A percentile compares a stretch with the other conserved stretches of the same genome.
Evolutionary conservation across 495 filamentous ascomycete species (phyloP).

Genomic region (Xylaria nigripes): DNA sequence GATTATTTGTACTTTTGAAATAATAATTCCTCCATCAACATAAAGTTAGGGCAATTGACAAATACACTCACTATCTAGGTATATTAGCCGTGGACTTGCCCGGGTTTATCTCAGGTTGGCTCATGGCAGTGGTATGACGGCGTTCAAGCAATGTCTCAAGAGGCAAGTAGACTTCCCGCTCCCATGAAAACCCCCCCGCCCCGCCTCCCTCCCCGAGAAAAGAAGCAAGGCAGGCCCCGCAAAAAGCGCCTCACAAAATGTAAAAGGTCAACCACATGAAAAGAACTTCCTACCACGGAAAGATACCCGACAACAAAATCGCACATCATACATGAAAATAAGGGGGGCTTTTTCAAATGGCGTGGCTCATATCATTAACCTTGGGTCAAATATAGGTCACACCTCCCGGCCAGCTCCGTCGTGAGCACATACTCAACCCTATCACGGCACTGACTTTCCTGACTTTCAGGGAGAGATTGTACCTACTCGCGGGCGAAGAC

Average conservation of each 20-base stretch:
- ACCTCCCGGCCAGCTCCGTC: conserved; percentile 17
- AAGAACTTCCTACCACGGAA: neutral
- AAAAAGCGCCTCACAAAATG: neutral
- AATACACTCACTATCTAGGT: neutral
- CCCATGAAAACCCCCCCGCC: conserved; percentile 6
- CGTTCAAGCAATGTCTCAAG: conserved; percentile 17
- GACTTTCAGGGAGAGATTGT: conserved; percentile 24
- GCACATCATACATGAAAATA: neutral
- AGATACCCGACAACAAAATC: neutral
- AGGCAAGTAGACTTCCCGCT: conserved; percentile 15
- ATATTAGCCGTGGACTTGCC: neutral
- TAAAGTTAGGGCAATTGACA: neutral
- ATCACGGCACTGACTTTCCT: conserved; percentile 52
- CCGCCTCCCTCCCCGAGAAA: neutral
- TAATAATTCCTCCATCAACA: neutral
- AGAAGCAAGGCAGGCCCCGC: neutral
- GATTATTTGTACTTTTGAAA: neutral
- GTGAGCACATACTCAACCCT: conserved; percentile 40
- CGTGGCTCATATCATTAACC: conserved; percentile 2
- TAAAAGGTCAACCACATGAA: neutral
- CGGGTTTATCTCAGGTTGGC: neutral
- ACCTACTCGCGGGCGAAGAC: conserved; percentile 68
- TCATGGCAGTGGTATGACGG: conserved; percentile 14
- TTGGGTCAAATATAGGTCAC: conserved; percentile 9
- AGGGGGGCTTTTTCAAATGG: neutral